Evolutionary conservation across 148 eudicot genomes (phyloP).

Genomic region (Silene uniflora): DNA sequence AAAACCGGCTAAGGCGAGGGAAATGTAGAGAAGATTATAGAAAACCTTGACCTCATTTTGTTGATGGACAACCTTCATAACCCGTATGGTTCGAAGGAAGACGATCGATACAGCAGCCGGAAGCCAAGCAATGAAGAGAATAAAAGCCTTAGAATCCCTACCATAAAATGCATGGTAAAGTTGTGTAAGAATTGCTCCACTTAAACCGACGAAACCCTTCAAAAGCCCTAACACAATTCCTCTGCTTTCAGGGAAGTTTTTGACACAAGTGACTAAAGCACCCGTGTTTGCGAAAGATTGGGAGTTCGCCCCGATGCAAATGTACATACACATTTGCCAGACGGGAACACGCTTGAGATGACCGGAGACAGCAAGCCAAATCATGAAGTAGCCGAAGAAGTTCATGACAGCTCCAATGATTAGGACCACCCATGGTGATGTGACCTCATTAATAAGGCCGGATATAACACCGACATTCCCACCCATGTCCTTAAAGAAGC

Average conservation of each 20-base stretch:
- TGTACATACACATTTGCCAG: slow-evolving; percentile 47
- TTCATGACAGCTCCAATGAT: slow-evolving; percentile 40
- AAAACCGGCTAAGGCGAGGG: slow-evolving; percentile 12
- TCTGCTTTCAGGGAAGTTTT: slow-evolving; percentile 36
- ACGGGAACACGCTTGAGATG: slow-evolving; percentile 29
- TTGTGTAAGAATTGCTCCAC: slow-evolving; percentile 39
- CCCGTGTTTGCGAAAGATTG: slow-evolving; percentile 40
- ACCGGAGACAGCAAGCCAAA: slow-evolving; percentile 40
- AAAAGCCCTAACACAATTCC: slow-evolving; percentile 35
- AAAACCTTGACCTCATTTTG: slow-evolving; percentile 35
- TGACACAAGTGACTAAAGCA: slow-evolving; percentile 33
- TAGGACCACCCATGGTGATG: slow-evolving; percentile 45
- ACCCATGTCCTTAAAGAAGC: slow-evolving; percentile 52
- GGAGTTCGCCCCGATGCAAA: slow-evolving; percentile 42
- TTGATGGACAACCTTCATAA: slow-evolving; percentile 19
- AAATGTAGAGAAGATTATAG: slow-evolving; percentile 32
- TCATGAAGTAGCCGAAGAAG: slow-evolving; percentile 48
- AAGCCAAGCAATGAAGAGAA: slow-evolving; percentile 33
- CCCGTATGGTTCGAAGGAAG: slow-evolving; percentile 21
- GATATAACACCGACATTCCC: slow-evolving; percentile 48
- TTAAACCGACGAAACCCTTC: slow-evolving; percentile 35
- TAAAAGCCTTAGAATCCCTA: slow-evolving; percentile 27
- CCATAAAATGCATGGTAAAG: slow-evolving; percentile 35
- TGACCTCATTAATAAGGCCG: slow-evolving; percentile 45
- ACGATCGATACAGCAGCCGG: slow-evolving; percentile 33